These are phyloP conservation scores for Globisporangium nodosum DNA, from an alignment of 352 stramenopile genomes.

Conservation along the genomic window DNA sequence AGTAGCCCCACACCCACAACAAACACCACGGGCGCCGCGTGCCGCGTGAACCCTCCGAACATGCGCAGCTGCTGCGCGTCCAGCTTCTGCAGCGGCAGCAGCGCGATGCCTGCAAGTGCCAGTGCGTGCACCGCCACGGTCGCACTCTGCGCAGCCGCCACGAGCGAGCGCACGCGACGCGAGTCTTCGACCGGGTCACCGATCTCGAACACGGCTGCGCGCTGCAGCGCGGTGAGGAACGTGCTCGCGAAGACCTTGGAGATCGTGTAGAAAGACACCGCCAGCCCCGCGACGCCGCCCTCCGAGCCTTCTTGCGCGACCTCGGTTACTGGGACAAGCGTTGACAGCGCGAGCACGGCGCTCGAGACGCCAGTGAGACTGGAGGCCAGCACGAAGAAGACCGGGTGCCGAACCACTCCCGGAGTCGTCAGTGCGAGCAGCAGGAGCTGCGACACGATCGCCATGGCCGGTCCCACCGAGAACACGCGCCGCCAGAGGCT, in stretches of 20 bases:
- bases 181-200: constrained; percentile 3
- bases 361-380: constrained; percentile 22
- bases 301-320: constrained; percentile 13
- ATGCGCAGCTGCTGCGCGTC: constrained; percentile 35
- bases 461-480: constrained; percentile 19
- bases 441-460: constrained; percentile 21
- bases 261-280: constrained; percentile 14
- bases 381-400: constrained; percentile 21
- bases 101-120: constrained; percentile 9
- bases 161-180: constrained; percentile 1
- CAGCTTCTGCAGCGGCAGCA: constrained; percentile 35
- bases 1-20: constrained; percentile 32
- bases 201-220: constrained; percentile 1
- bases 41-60: constrained; percentile 45
- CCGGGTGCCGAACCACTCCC: constrained; percentile 17
- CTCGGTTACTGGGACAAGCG: constrained; percentile 23
- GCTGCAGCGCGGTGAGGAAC: constrained; percentile 9
- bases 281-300: constrained; percentile 11
- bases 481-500: constrained; percentile 36
- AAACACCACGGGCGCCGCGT: constrained; percentile 25
- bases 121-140: constrained; percentile 11
- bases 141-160: constrained; percentile 7
- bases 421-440: constrained; percentile 24
- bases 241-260: constrained; percentile 16
- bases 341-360: constrained; percentile 27